Evolutionary conservation across 1,284 basidiomycete genomes (phyloP).

Genomic region (Cryptococcus amylolentus): DNA sequence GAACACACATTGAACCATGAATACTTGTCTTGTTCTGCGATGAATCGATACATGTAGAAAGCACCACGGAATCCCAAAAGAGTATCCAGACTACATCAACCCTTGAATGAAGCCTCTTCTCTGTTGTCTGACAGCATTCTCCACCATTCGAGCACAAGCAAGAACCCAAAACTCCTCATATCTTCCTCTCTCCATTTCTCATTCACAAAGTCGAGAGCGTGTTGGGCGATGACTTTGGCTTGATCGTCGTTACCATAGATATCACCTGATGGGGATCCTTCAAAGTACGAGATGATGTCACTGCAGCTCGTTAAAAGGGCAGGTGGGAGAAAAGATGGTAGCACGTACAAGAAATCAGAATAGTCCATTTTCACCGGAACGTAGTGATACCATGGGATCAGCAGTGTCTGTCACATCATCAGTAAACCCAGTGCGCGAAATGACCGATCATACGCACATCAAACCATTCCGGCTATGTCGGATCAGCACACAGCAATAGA

Average conservation of each 20-base stretch:
- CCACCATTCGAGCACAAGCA: constrained; percentile 40
- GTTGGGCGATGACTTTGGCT: constrained; percentile 48
- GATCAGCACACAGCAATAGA: background rate
- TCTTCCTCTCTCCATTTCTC: constrained; percentile 49
- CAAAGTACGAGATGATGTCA: constrained; percentile 52
- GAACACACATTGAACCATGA: too few relatives aligned
- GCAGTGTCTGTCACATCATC: constrained; percentile 17
- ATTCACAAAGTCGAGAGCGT: constrained; percentile 44
- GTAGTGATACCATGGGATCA: constrained; percentile 49
- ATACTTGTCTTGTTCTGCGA: too few relatives aligned
- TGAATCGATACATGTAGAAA: background rate
- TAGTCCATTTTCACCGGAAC: constrained; percentile 47
- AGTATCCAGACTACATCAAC: background rate
- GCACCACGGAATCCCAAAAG: background rate
- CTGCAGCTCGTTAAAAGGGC: constrained; percentile 8
- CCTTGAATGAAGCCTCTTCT: constrained; percentile 15
- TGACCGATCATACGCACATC: constrained; percentile 13
- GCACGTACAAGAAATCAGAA: constrained; percentile 43
- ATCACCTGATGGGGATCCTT: constrained; percentile 48
- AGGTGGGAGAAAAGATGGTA: background rate
- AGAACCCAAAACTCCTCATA: constrained; percentile 49
- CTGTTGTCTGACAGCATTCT: constrained; percentile 33
- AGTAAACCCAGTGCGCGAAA: background rate
- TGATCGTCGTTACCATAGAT: constrained; percentile 42
- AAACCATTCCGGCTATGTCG: constrained; percentile 34